These are phyloP conservation scores for Raffaelea albimanens DNA, from an alignment of 2,329 filamentous ascomycete species.

Conservation along the genomic window DNA sequence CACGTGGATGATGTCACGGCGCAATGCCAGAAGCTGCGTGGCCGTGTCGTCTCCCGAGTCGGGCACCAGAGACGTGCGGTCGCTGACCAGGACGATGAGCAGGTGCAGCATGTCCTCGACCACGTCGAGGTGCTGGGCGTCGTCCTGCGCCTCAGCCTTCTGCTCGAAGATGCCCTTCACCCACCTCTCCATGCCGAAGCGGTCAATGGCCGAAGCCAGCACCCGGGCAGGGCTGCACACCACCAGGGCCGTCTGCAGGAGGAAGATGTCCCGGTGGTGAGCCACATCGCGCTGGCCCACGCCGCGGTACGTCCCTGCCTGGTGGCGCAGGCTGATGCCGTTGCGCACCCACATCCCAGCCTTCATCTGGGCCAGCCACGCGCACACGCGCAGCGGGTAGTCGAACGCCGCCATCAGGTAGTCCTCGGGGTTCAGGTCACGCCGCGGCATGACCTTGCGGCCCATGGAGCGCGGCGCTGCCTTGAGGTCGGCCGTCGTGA, in stretches of 20 bases:
- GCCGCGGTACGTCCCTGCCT: slow-evolving; percentile 86
- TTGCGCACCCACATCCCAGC: slow-evolving; percentile 98
- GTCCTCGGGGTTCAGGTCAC: slow-evolving; percentile 59
- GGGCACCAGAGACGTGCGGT: slow-evolving; percentile 68
- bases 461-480: slow-evolving; percentile 55
- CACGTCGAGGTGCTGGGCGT: slow-evolving; percentile 80
- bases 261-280: slow-evolving; percentile 88
- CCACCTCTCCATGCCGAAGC: slow-evolving; percentile 84
- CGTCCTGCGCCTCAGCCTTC: slow-evolving; percentile 68
- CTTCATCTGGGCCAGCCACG: slow-evolving; percentile 97
- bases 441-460: slow-evolving; percentile 43
- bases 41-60: slow-evolving; percentile 51
- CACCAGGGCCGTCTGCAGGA: slow-evolving; percentile 84
- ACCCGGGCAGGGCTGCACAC: slow-evolving; percentile 76
- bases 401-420: slow-evolving; percentile 84
- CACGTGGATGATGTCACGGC: slow-evolving; percentile 84
- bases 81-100: slow-evolving; percentile 81
- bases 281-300: slow-evolving; percentile 85
- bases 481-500: slow-evolving; percentile 61
- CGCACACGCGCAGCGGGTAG: slow-evolving; percentile 84
- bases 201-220: slow-evolving; percentile 80
- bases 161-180: slow-evolving; percentile 71
- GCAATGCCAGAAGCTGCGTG: slow-evolving; percentile 61
- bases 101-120: slow-evolving; percentile 94
- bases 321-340: slow-evolving; percentile 88